A percentile compares a stretch with the other conserved stretches of the same genome.
Conservation (phyloP, 2,329 filamentous ascomycete genomes). For the Emericellopsis cladophorae region DNA sequence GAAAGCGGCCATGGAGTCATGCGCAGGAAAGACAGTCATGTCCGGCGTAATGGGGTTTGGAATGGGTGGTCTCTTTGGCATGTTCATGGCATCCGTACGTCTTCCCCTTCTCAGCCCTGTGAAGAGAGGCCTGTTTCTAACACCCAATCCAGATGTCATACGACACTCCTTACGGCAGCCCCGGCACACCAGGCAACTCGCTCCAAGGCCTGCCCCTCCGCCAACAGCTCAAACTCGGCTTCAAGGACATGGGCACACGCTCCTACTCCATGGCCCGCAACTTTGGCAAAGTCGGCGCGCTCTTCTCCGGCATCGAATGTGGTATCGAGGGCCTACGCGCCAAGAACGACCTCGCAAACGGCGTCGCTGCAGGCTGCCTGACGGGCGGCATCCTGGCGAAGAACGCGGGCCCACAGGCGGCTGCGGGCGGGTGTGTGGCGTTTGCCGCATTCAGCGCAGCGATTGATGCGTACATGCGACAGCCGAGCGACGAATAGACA, state of each 20-base stretch:
- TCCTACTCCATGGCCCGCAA: constrained; percentile 81
- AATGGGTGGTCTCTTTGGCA: constrained; percentile 83
- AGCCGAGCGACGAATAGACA: constrained; percentile 49
- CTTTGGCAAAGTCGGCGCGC: constrained; percentile 84
- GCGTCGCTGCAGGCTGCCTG: constrained; percentile 75
- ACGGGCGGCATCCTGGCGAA: constrained; percentile 82
- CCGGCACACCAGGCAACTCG: constrained; percentile 7
- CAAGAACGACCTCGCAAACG: constrained; percentile 88
- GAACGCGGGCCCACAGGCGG: constrained; percentile 80
- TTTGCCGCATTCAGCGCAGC: constrained; percentile 89
- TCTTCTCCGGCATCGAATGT: constrained; percentile 91
- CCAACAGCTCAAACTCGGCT: constrained; percentile 72
- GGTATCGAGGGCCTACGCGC: constrained; percentile 85
- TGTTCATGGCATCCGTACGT: constrained; percentile 94
- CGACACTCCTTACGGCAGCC: constrained; percentile 70
- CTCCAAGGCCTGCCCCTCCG: constrained; percentile 52
- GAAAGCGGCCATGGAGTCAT: constrained; percentile 81
- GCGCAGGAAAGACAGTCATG: constrained; percentile 76
- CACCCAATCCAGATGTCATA: constrained; percentile 69
- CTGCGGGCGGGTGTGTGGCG: constrained; percentile 74
- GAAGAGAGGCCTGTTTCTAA: not conserved
- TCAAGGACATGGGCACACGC: constrained; percentile 87
- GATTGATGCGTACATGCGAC: constrained; percentile 84
- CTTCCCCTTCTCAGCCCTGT: not conserved
- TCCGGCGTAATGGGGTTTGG: constrained; percentile 90